Evolutionary conservation across 129 eudicot species (phyloP), one percentile per base, ranked within the genome.

Genomic region (Artemisia annua): DNA sequence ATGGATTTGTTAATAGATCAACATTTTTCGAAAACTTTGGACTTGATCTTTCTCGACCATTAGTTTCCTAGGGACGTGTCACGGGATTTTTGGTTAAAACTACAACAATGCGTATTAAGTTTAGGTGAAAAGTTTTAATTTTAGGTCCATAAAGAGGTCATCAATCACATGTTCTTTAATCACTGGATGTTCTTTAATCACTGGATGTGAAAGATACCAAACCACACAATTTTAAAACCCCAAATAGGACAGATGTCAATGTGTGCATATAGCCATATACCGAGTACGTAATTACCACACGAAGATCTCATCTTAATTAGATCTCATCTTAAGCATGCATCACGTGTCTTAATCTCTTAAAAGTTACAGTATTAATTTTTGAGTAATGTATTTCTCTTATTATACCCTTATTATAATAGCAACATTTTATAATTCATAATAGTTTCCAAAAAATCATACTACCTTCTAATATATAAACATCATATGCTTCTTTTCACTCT

Each of bases 91-190:
- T 18, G 43, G 2, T 44, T n/a, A n/a, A 56, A 43, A 26, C 67
- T 10, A 60, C 12, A 59, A 48, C n/a, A n/a, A n/a, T 64, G 5
- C 6, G 7, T 32, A 32, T 32, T 32, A 4, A 32, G 53, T 63
- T 65, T 64, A 7, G 72, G 26, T 74, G 72, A 52, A 64, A 73
- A 74, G 78, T 17, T 74, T 73, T 58, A 30, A 63, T 51, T 55
- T 24, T 72, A 13, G 39, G 44, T 16, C 70, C 70, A 10, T 52
- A 44, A 39, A 43, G 50, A 35, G 22, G 75, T 44, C 28, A 59
- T n/a, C n/a, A n/a, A n/a, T n/a, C n/a, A n/a, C n/a, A n/a, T n/a
- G n/a, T n/a, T n/a, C n/a, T n/a, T n/a, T n/a, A n/a, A 5, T 60
- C 64, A 28, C 63, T n/a, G n/a, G n/a, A 73, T 12, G 48, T 17